Evolutionary conservation across 2,329 filamentous ascomycete genomes (phyloP), one percentile per base, ranked within the genome.

Genomic region (Colletotrichum theobromicola): DNA sequence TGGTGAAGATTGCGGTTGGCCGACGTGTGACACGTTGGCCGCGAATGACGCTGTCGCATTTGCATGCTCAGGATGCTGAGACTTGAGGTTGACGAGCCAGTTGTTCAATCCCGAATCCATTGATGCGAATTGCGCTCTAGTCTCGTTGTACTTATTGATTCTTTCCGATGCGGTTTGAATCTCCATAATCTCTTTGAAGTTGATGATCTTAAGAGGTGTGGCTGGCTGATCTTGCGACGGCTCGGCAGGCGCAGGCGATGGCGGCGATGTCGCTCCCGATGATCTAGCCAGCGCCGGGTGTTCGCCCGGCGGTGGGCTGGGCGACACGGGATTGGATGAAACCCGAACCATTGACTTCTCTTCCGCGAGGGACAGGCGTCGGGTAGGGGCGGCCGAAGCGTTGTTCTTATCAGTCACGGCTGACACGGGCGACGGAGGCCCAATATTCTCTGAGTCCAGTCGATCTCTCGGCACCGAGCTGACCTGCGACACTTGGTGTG

Each of bases 121-220:
- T 15, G 85, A 83, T 1, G 93, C 92, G 82, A 95, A 95, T 60
- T 94, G 90, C 18, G 90, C 85, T 58, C 95, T 90, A 0, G 94
- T 93, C 72, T 93, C 90, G 73, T 94, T 90, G 81, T 94, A 98
- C 16, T 92, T 93, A 57, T 89, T 87, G 74, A 97, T 94, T 24
- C 95, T 92, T 77, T 97, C 93, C 16, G 88, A 83, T 0, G 92
- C 83, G 3, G 90, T 91, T 18, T 90, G 88, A 64, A 97, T 88
- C 10, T 90, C 91, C 79, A 95, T 88, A 75, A 98, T 98, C 72
- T 98, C 94, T 65, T 92, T 91, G 83, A 97, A 96, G 2, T 89
- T 86, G 76, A 90, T 88, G 46, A 90, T 85, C 61, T 86, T 88
- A 57, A 78, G 24, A 15, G 74, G 65, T 42, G 70, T 77, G 42